Evolutionary conservation across 2,329 filamentous ascomycete genomes (phyloP), one percentile per base, ranked within the genome.

Genomic region (Epicoccum nigrum): DNA sequence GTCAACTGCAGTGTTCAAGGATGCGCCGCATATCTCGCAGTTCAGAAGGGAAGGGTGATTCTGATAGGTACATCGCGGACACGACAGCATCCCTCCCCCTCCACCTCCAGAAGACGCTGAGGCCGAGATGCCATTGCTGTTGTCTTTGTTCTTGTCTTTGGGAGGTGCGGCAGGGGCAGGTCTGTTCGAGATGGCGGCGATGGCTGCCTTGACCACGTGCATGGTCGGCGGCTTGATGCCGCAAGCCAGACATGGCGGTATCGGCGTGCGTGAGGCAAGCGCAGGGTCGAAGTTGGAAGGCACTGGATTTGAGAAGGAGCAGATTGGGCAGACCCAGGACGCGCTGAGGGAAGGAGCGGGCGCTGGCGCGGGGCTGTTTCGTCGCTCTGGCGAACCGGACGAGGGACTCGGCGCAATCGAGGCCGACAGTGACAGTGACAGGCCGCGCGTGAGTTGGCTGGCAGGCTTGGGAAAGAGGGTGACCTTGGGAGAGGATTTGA

Each of bases 251-350:
- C 94, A 99, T 60, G 93, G 90, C 3, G 92, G 89, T 17, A 96
- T 76, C 7, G 87, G 87, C 4, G 89, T 96, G 56, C 91, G 85
- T 16, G 86, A 84, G 55, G 91, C 91, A 2, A 88, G 86, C 1
- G 86, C 82, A 0, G 92, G 89, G 65, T 97, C 93, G 70, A 97
- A 97, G 71, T 96, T 97, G 30, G 90, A 89, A 0, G 94, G 92
- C 1, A 97, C 86, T 0, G 90, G 88, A 66, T 97, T 97, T 8
- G 92, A 93, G 69, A 96, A 95, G 61, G 89, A 93, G 79, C 93
- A 97, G 65, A 97, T 97, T 1, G 90, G 88, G 76, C 93, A 97
- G 16, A 97, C 87, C 93, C 93, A 97, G 4, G 92, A 97, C 5
- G 90, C 90, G 53, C 80, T 83, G 65, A 80, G 82, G 12, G 78